Base-by-base conservation (phyloP, 805 yeast genomes). In the Candida wancherniae region DNA sequence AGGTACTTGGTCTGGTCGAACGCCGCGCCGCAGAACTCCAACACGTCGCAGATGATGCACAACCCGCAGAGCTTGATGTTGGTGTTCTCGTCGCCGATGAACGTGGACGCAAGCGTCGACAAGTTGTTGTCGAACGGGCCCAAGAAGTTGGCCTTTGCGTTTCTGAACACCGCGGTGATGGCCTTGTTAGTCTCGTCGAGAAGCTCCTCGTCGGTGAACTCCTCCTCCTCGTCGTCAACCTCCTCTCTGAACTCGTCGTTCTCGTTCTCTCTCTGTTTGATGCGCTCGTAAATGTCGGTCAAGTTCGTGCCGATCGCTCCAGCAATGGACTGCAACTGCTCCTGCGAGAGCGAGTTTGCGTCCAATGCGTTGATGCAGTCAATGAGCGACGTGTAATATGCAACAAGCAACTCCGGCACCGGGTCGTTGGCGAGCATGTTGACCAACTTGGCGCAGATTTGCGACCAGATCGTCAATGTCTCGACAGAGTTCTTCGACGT, bases 211-310 rank as follows among this genome's bases (percentile, higher is more conserved):
- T 92, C 97, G 1, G 92, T 80, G 45, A 69, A 75, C 47, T 83
- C 94, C 36, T 78, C 86, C 34, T 88, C 97, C 34, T 80, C 87
- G 33, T 77, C 84, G 36, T 82, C 94, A 5, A 79, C 66, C 26
- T 85, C 96, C 59, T 86, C 96, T 37, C 82, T 81, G 55, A 80
- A 87, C 47, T 84, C 95, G 51, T 85, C 95, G 42, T 83, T 92
- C 24, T 72, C 80, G 37, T 67, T 69, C 32, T 84, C 87, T 41
- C 94, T 80, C 20, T 69, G 73, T 48, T 75, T 77, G 33, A 84
- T 77, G 45, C 95, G 74, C 36, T 73, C 78, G 49, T 73, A 76
- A 22, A 80, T 74, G 38, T 83, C 95, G 8, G 69, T 61, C 51
- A 87, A 60, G 45, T 78, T 79, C 3, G 71, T 55, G 26, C 72